These are phyloP conservation scores for Amoebophrya sp. DNA, from an alignment of 169 alveolate genomes.

Conservation along the genomic window DNA sequence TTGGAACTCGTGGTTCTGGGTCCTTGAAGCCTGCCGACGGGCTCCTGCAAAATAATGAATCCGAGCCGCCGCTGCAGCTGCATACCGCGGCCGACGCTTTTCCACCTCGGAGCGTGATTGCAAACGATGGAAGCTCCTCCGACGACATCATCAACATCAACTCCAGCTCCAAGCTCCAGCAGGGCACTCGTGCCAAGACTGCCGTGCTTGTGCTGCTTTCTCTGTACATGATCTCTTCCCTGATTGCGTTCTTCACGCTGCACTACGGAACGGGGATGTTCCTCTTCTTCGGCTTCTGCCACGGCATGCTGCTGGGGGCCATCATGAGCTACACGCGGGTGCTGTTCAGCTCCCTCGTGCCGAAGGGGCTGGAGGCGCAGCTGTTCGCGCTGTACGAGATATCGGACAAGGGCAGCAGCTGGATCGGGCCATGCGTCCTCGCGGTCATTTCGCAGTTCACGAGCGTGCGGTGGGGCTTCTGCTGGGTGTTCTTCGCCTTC, in stretches of 20 bases:
- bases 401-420: background rate
- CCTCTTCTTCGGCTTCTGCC: background rate
- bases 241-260: background rate
- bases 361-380: background rate
- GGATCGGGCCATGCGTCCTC: background rate
- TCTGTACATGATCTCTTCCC: background rate
- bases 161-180: no score
- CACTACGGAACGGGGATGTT: background rate
- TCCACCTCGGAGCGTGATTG: no score
- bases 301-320: background rate
- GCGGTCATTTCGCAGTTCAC: background rate
- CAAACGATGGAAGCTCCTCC: no score
- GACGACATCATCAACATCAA: no score
- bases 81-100: no score
- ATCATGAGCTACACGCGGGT: background rate
- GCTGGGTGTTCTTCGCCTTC: background rate
- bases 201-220: background rate
- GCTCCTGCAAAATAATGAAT: no score
- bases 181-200: background rate
- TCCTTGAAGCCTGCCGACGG: no score
- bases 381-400: background rate
- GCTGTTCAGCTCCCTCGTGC: background rate
- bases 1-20: no score
- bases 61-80: no score
- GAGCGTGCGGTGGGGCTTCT: background rate